These are phyloP conservation scores for Lecanicillium sp. DNA, from an alignment of 2,329 filamentous ascomycete genomes.

Conservation along the genomic window DNA sequence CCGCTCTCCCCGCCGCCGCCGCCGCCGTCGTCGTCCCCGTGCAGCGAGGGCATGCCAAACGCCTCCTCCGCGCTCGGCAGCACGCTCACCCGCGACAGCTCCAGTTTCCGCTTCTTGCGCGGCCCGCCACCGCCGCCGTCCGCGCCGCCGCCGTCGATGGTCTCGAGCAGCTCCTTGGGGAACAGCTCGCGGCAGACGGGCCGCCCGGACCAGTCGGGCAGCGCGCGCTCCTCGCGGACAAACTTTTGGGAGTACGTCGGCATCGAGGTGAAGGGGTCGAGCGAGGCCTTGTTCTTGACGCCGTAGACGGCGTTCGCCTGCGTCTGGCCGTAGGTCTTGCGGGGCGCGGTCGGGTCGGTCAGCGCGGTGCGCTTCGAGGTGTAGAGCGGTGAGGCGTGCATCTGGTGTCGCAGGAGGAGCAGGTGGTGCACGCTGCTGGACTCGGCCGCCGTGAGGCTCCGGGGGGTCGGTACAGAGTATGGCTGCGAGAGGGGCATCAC, in stretches of 20 bases:
- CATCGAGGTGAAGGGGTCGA: constrained; percentile 53
- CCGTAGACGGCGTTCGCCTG: constrained; percentile 53
- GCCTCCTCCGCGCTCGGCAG: constrained; percentile 47
- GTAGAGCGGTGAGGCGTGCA: constrained; percentile 50
- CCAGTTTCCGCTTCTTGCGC: constrained; percentile 39
- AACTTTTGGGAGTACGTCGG: constrained; percentile 55
- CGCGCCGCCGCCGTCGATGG: constrained; percentile 41
- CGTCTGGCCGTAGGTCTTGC: constrained; percentile 48
- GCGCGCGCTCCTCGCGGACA: constrained; percentile 41
- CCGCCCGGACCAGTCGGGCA: constrained; percentile 47
- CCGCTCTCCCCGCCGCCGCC: constrained; percentile 24
- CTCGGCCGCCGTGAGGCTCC: constrained; percentile 39
- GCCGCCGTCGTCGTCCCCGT: constrained; percentile 24
- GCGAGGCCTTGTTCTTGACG: constrained; percentile 47
- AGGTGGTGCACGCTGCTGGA: constrained; percentile 43
- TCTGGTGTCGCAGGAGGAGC: constrained; percentile 50
- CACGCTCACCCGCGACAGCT: constrained; percentile 41
- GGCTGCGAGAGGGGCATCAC: constrained; percentile 28
- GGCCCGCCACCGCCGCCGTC: constrained; percentile 26
- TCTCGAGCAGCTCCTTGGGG: constrained; percentile 49
- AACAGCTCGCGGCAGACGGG: constrained; percentile 50
- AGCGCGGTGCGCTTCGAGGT: constrained; percentile 44
- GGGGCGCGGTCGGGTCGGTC: constrained; percentile 34
- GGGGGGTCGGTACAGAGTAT: constrained; percentile 43
- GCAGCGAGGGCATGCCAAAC: constrained; percentile 33